Evolutionary conservation across 345 rosid genomes (phyloP), one percentile per base, ranked within the genome.

Genomic region (Citrus trifoliata): DNA sequence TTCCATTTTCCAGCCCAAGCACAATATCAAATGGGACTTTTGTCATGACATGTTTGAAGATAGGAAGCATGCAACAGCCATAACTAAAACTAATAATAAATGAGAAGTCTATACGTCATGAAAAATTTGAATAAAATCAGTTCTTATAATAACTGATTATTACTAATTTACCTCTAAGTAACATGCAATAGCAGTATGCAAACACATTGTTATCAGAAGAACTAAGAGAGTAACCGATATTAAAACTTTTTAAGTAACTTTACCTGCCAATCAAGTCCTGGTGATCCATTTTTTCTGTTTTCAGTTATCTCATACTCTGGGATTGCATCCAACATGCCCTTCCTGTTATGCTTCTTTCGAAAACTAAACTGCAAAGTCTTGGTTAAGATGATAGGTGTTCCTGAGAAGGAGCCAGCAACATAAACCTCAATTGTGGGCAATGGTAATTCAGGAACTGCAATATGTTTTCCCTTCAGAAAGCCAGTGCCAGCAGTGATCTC

Each of bases 361-460:
- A 80, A 88, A 82, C 82, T 82, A 78, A 90, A 88, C 84, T 88
- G 92, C 84, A 92, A 80, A 27, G 91, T 88, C 89, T 95, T 93
- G 65, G 95, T 93, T 73, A 95, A 77, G 73, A 95, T 93, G 66
- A 95, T 87, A 0, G 99, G 98, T 7, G 87, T 88, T 59, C 97
- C 95, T 16, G 90, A 85, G 84, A 88, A 93, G 76, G 87, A 88
- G 30, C 98, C 97, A 1, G 99, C 84, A 46, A 95, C 88, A 79
- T 89, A 96, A 58, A 96, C 99, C 87, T 96, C 98, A 78, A 96
- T 80, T 75, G 86, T 85, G 9, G 96, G 92, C 42, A 79, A 75
- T 18, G 82, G 84, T 24, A 81, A 85, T 76, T 92, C 92, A 0
- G 87, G 84, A 77, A 88, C 88, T 48, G 79, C 73, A 81, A 67